Evolutionary conservation across 2,329 filamentous ascomycete species (phyloP), one percentile per base, ranked within the genome.

Genomic region (Microsporum audouinii): DNA sequence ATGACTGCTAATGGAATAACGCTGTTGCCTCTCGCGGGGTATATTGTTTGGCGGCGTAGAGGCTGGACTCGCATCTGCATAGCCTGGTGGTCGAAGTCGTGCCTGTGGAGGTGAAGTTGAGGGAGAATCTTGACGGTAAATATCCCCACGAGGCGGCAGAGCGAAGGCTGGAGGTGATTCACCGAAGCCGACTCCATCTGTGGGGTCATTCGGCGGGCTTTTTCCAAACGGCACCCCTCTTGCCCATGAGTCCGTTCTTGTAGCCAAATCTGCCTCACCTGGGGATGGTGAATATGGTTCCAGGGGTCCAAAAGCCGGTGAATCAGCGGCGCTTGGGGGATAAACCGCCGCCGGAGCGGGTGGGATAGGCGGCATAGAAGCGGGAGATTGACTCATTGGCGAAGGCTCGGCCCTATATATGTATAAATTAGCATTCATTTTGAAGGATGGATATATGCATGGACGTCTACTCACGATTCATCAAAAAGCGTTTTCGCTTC

Each of bases 161-260:
- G 75, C 71, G 63, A 76, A 73, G 39, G 71, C 72, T 17, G 74
- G 70, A 12, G 76, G 75, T 2, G 75, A 76, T 41, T 70, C 73
- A 51, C 69, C 70, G 23, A 71, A 64, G 58, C 73, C 68, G 3
- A 71, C 67, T 5, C 70, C 71, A 59, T 74, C 71, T 39, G 70
- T 68, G 10, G 71, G 63, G 63, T 75, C 71, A 29, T 68, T 71
- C 8, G 76, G 75, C n/a, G 76, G 76, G 51, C 74, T 78, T 60
- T 74, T 75, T 27, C 75, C 73, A 66, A 72, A 77, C 0, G 76
- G 75, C n/a, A 78, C 71, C 10, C 74, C 72, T 59, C 73, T 72
- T 39, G 75, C 72, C 76, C 76, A 78, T n/a, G 71, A 75, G 65
- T 73, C 73, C 3, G 75, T 77, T 49, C 74, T 69, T 45, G 68